Evolutionary conservation across 2,329 filamentous ascomycete species (phyloP).

Genomic region (Sporothrix variecibatus): DNA sequence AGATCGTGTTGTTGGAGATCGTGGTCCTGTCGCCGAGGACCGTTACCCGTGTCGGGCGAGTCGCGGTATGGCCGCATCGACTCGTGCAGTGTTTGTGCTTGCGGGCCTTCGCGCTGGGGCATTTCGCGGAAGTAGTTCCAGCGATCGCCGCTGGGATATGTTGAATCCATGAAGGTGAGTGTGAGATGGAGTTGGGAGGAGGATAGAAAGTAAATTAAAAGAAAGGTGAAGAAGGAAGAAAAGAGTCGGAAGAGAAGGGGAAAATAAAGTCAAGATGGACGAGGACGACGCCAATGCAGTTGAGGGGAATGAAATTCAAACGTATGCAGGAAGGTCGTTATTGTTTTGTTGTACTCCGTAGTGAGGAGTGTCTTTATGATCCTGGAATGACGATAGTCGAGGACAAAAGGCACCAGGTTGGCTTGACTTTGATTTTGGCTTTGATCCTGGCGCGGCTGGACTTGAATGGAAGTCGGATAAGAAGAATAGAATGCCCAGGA

Average conservation of each 20-base stretch:
- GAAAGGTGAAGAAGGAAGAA: neutral
- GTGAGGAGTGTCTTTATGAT: neutral
- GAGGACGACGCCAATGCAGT: neutral
- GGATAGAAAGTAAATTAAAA: neutral
- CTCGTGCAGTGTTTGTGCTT: neutral
- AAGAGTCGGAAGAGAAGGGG: neutral
- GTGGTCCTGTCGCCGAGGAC: neutral
- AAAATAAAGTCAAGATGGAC: neutral
- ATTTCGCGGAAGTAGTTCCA: slow-evolving; percentile 18
- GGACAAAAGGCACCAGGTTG: neutral
- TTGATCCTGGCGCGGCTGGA: neutral
- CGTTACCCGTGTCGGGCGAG: neutral
- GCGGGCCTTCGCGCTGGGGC: neutral
- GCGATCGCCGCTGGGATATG: neutral
- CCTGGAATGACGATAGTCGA: neutral
- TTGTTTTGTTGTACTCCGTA: neutral
- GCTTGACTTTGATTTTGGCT: neutral
- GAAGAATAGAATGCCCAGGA: neutral
- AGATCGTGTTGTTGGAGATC: neutral
- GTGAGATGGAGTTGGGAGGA: neutral
- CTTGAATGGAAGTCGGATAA: neutral
- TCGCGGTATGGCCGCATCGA: neutral
- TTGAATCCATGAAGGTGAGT: neutral
- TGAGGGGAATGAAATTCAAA: neutral
- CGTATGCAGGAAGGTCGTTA: neutral